Percentiles rank a stretch among this genome's conserved stretches.
Evolutionary conservation across 2,329 filamentous ascomycete genomes (phyloP).

Genomic region (Teratosphaeria nubilosa): DNA sequence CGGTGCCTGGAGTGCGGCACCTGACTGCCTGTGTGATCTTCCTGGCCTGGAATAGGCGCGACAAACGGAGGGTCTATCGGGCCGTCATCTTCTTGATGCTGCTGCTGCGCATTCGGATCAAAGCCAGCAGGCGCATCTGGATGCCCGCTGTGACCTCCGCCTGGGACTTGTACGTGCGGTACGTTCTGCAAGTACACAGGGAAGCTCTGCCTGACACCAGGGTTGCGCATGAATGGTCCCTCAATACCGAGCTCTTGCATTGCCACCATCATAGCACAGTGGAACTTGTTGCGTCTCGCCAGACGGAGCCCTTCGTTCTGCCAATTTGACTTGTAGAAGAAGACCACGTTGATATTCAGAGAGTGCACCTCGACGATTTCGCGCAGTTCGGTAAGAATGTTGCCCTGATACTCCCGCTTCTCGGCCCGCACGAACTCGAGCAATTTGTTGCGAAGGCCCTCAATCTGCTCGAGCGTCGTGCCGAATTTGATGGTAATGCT

Average conservation of each 20-base stretch:
- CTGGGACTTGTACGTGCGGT: slow-evolving; percentile 35
- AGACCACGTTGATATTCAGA: slow-evolving; percentile 81
- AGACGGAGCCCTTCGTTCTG: slow-evolving; percentile 89
- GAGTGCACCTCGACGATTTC: slow-evolving; percentile 74
- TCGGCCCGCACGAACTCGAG: slow-evolving; percentile 73
- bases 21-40: slow-evolving; percentile 9
- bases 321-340: slow-evolving; percentile 96
- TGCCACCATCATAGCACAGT: slow-evolving; percentile 77
- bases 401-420: slow-evolving; percentile 80
- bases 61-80: slow-evolving; percentile 35
- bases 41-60: slow-evolving; percentile 18
- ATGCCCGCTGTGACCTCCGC: slow-evolving; percentile 31
- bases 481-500: slow-evolving; percentile 81
- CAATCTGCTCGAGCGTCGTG: slow-evolving; percentile 72
- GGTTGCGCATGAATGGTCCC: slow-evolving; percentile 64
- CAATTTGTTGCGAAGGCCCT: slow-evolving; percentile 67
- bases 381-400: slow-evolving; percentile 76
- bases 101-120: slow-evolving; percentile 12
- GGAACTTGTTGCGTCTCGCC: slow-evolving; percentile 86
- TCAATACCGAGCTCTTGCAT: slow-evolving; percentile 79
- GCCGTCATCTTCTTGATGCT: slow-evolving; percentile 11
- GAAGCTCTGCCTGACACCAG: slow-evolving; percentile 56
- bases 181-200: slow-evolving; percentile 54
- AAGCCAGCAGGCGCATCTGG: slow-evolving; percentile 37
- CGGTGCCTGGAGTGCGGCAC: slow-evolving; percentile 23